Evolutionary conservation across 2,329 filamentous ascomycete species (phyloP), one percentile per base, ranked within the genome.

Genomic region (Dothideomycetidae sp.): DNA sequence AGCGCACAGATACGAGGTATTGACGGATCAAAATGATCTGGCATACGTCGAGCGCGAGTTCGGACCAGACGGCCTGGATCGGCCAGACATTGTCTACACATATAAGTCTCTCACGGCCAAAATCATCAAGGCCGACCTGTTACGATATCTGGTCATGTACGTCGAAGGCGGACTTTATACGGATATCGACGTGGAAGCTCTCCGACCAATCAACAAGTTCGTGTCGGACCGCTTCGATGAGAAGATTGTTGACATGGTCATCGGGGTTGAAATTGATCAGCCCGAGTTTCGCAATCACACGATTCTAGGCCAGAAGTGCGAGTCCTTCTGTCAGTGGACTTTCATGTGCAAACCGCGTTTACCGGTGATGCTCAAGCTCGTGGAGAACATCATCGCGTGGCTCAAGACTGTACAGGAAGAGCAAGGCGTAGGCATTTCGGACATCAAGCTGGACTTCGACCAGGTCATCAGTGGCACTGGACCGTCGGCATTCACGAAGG

Each of bases 391-490:
- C 49, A 67, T 79, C 54, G 52, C 57, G 1, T 79, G 75, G 75
- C 61, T 80, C 29, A 64, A 69, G 19, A 66, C 64, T 0, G 63
- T 78, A 3, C 65, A 74, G 3, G 57, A 58, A 33, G 52, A 70
- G 38, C 75, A 81, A 48, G 63, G 63, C 2, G 68, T 71, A 3
- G 52, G 68, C 0, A 63, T 80, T 10, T 59, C 64, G 2, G 61
- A 78, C 1, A 66, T 79, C 7, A 50, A 68, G 33, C 64, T 80
- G 10, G 72, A 78, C 48, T 80, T 80, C 46, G 73, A 80, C 48
- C 72, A 79, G 45, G 74, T 80, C 38, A 76, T 80, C 46, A 75
- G 66, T 29, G 74, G 75, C 5, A 80, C 75, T 0, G 75, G 75
- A 0, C 76, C 75, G 0, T 78, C 73, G 0, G 75, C 75, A 5